phyloP scores from a whole-genome alignment of 192 early-diverging fungal species.

The Coemansia sp. region DNA sequence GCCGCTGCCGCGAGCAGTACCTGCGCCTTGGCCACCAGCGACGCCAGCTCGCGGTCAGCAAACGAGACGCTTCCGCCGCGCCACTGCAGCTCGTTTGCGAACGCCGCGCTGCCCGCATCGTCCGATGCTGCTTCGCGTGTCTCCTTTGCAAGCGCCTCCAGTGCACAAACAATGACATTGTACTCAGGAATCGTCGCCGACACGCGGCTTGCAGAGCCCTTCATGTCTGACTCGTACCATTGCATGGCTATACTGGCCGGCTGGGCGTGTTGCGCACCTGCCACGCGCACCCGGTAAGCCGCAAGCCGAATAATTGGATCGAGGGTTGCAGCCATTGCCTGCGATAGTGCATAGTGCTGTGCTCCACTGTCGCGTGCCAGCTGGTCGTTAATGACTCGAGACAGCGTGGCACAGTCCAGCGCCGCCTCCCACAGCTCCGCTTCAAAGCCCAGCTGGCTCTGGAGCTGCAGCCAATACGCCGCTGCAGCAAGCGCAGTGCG shows the following conservation, averaged over 20 bases:
- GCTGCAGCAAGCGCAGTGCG: slow-evolving; percentile 25
- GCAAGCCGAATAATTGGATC: slow-evolving; percentile 45
- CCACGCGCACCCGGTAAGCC: slow-evolving; percentile 42
- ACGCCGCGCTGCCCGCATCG: slow-evolving; percentile 3
- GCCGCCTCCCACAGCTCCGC: slow-evolving; percentile 39
- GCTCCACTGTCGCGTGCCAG: slow-evolving; percentile 31
- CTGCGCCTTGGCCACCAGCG: slow-evolving; percentile 12
- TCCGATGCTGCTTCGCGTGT: background rate
- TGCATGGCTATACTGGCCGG: slow-evolving; percentile 27
- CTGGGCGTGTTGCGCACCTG: slow-evolving; percentile 29
- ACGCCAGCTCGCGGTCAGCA: slow-evolving; percentile 22
- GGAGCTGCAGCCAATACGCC: slow-evolving; percentile 46
- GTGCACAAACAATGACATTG: slow-evolving; percentile 5
- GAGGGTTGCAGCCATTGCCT: slow-evolving; percentile 24
- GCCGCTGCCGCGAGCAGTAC: background rate
- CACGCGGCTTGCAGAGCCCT: slow-evolving; percentile 12
- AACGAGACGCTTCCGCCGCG: slow-evolving; percentile 28
- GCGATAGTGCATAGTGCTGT: slow-evolving; percentile 30
- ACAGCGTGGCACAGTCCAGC: slow-evolving; percentile 37
- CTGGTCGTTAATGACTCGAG: slow-evolving; percentile 19
- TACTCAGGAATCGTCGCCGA: slow-evolving; percentile 13
- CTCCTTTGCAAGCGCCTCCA: slow-evolving; percentile 9
- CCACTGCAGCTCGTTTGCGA: slow-evolving; percentile 28
- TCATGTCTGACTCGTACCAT: slow-evolving; percentile 26
- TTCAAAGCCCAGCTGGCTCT: slow-evolving; percentile 41